A percentile compares a stretch with the other conserved stretches of the same genome.
Conservation (phyloP, 2,329 filamentous ascomycete species). For the Emergomyces pasteurianus region DNA sequence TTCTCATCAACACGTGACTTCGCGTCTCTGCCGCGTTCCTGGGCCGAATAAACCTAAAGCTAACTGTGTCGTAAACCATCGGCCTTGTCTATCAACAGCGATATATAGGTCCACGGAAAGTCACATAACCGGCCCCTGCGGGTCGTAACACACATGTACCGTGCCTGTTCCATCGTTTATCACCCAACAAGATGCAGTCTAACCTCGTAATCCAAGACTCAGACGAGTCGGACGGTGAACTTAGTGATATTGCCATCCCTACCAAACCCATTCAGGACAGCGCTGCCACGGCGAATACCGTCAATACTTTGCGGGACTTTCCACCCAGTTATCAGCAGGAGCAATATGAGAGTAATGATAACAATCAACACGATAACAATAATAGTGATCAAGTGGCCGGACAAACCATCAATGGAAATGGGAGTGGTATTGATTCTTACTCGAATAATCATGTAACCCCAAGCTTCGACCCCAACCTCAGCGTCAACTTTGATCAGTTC, state of each 20-base stretch:
- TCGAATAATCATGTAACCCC: background rate
- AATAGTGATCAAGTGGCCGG: background rate
- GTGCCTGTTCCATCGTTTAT: background rate
- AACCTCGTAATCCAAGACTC: constrained; percentile 34
- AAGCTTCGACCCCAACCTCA: constrained; percentile 13
- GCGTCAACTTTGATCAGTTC: constrained; percentile 28
- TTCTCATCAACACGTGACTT: background rate
- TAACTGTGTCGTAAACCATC: background rate
- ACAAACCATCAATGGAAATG: background rate
- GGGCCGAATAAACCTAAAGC: background rate
- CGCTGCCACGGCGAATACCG: constrained; percentile 2
- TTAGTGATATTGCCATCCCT: constrained; percentile 16
- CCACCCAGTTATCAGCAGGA: background rate
- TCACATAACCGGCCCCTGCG: background rate
- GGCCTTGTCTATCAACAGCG: background rate
- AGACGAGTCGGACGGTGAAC: constrained; percentile 29
- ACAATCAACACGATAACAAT: background rate
- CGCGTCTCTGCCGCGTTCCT: background rate
- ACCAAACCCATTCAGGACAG: constrained; percentile 11
- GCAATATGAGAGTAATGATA: background rate
- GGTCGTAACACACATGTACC: background rate
- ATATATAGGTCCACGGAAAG: background rate
- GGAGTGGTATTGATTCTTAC: background rate
- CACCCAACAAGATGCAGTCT: constrained; percentile 19
- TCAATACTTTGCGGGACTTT: background rate